phyloP scores from a whole-genome alignment of 305 asterid species.

The Andrographis paniculata region DNA sequence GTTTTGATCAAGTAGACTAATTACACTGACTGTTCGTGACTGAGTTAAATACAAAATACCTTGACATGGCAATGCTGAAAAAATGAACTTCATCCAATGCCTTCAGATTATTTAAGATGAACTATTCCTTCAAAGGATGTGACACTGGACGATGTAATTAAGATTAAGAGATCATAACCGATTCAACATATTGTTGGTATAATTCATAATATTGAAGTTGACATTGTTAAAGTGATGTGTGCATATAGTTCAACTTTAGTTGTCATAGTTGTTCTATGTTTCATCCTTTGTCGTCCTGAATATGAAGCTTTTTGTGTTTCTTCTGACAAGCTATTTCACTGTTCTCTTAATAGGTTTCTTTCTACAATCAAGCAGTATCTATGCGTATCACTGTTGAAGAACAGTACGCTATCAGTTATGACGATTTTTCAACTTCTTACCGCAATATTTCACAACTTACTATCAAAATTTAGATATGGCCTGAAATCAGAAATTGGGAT shows the following conservation, averaged over 20 bases:
- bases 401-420: slow-evolving; percentile 95
- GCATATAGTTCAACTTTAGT: background rate
- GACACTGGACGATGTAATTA: background rate
- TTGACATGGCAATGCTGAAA: background rate
- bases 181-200: background rate
- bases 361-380: slow-evolving; percentile 82
- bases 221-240: background rate
- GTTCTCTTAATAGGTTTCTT: slow-evolving; percentile 64
- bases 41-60: background rate
- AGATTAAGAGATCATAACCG: background rate
- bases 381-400: slow-evolving; percentile 93
- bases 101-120: background rate
- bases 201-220: background rate
- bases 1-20: too few species aligned
- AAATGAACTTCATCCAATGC: background rate
- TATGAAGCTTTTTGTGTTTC: background rate
- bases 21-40: too few species aligned
- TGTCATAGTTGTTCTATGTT: too few species aligned
- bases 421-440: slow-evolving; percentile 87
- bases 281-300: background rate
- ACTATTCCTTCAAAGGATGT: background rate
- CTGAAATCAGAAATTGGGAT: slow-evolving; percentile 95
- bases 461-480: slow-evolving; percentile 75
- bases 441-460: slow-evolving; percentile 70
- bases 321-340: slow-evolving; percentile 17